A percentile compares a stretch with the other conserved stretches of the same genome.
phyloP scores from a whole-genome alignment of 192 early-diverging fungal species.

The Umbelopsis ramanniana region DNA sequence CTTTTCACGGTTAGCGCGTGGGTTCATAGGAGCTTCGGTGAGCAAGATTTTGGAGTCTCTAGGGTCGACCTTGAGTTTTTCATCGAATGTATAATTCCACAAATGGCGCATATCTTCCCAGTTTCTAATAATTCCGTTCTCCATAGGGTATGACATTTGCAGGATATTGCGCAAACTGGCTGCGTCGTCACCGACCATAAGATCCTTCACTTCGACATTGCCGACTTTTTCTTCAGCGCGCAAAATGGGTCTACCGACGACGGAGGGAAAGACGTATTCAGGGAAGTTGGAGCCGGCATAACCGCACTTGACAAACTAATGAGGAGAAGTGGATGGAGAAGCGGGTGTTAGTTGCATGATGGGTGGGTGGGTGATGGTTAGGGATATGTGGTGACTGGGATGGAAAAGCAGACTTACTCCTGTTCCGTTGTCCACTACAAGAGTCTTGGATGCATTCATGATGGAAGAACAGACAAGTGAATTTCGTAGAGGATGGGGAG shows the following conservation, averaged over 20 bases:
- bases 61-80: conserved; percentile 90
- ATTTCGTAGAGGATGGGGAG: background rate
- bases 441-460: conserved; percentile 69
- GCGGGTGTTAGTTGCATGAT: background rate
- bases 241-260: conserved; percentile 97
- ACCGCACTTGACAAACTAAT: conserved; percentile 95
- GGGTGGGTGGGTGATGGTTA: background rate
- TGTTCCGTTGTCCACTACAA: conserved; percentile 87
- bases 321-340: background rate
- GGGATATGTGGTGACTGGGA: background rate
- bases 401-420: conserved; percentile 52
- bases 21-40: conserved; percentile 98
- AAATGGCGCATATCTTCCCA: conserved; percentile 98
- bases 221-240: conserved; percentile 90
- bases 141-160: conserved; percentile 98
- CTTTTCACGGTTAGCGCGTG: conserved; percentile 85
- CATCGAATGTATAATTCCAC: conserved; percentile 98
- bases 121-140: conserved; percentile 96
- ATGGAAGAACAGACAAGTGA: background rate
- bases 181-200: conserved; percentile 99
- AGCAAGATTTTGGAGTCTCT: conserved; percentile 90
- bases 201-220: conserved; percentile 85
- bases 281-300: conserved; percentile 97
- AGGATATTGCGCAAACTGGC: conserved; percentile 83
- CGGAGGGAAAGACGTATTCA: conserved; percentile 91